Evolutionary conservation across 352 stramenopile genomes (phyloP).

Genomic region (Phytopythium kandeliae): DNA sequence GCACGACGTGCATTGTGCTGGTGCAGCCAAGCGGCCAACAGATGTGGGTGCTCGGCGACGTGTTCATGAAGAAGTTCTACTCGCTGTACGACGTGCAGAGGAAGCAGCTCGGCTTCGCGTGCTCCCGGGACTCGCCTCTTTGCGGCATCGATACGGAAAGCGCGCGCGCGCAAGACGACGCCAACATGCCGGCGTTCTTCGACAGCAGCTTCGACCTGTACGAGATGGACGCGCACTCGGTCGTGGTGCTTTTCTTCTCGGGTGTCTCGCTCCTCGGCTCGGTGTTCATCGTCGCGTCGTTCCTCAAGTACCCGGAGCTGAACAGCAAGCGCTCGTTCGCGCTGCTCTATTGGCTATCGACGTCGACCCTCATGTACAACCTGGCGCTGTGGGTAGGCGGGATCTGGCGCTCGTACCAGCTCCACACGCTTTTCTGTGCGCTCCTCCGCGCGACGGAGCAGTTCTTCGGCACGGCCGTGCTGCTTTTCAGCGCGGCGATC

Average conservation of each 20-base stretch:
- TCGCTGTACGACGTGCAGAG: slow-evolving; percentile 89
- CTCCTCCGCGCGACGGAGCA: slow-evolving; percentile 55
- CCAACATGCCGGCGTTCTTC: slow-evolving; percentile 23
- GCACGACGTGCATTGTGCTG: slow-evolving; percentile 66
- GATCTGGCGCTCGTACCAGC: slow-evolving; percentile 27
- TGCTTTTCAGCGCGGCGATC: slow-evolving; percentile 50
- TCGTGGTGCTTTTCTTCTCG: slow-evolving; percentile 68
- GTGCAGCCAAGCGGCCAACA: slow-evolving; percentile 75
- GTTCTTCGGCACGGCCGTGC: slow-evolving; percentile 55
- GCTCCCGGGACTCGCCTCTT: slow-evolving; percentile 28
- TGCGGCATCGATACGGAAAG: slow-evolving; percentile 37
- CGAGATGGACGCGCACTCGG: slow-evolving; percentile 67
- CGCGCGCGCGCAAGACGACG: slow-evolving; percentile 12
- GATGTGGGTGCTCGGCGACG: slow-evolving; percentile 96
- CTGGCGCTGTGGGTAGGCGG: slow-evolving; percentile 53
- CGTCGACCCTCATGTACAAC: slow-evolving; percentile 58
- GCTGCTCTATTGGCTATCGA: slow-evolving; percentile 61
- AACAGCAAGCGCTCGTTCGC: slow-evolving; percentile 40
- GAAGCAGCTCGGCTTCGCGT: slow-evolving; percentile 85
- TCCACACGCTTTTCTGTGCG: slow-evolving; percentile 39
- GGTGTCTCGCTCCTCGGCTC: slow-evolving; percentile 63
- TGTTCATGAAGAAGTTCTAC: slow-evolving; percentile 96
- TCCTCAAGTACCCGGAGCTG: slow-evolving; percentile 59
- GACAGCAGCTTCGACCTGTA: slow-evolving; percentile 69
- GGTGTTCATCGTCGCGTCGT: slow-evolving; percentile 58